Percentiles rank a stretch among this genome's conserved stretches.
These are phyloP conservation scores for Saccharomyces pastorianus DNA, from an alignment of 1,139 yeast genomes.

Conservation along the genomic window DNA sequence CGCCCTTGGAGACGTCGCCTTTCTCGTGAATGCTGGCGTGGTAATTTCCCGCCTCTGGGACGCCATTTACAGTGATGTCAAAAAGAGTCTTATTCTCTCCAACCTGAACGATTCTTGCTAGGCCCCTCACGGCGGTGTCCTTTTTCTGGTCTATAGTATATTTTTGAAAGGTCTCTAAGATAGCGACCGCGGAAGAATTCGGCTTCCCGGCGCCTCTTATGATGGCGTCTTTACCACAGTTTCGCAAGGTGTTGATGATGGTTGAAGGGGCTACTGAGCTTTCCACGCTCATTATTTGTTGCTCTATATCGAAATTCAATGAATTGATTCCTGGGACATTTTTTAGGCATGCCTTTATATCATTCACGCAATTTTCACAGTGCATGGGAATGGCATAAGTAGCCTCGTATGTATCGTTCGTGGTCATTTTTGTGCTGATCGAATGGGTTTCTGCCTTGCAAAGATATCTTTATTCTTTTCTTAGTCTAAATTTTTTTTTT, in stretches of 20 bases:
- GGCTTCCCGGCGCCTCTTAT: constrained; percentile 86
- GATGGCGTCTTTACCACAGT: constrained; percentile 72
- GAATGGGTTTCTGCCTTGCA: neutral
- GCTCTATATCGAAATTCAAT: constrained; percentile 16
- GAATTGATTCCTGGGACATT: constrained; percentile 16
- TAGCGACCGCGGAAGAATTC: constrained; percentile 86
- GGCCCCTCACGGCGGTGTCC: constrained; percentile 72
- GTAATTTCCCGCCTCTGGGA: constrained; percentile 50
- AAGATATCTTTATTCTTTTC: neutral
- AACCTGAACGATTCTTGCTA: constrained; percentile 79
- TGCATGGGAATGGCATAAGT: constrained; percentile 28
- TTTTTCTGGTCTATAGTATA: constrained; percentile 22
- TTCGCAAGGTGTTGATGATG: constrained; percentile 19
- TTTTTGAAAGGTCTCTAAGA: constrained; percentile 60
- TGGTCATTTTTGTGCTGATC: constrained; percentile 7
- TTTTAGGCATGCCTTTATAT: constrained; percentile 17
- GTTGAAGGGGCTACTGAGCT: constrained; percentile 26
- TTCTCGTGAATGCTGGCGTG: constrained; percentile 59
- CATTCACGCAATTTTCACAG: constrained; percentile 17
- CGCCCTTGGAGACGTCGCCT: constrained; percentile 75
- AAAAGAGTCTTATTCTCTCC: constrained; percentile 44
- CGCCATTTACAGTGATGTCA: constrained; percentile 72
- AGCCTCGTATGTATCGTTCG: constrained; percentile 22
- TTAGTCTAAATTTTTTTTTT: neutral
- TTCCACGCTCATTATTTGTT: constrained; percentile 21